Conservation (phyloP, 805 yeast genomes). For the Myxozyma neotropica region DNA sequence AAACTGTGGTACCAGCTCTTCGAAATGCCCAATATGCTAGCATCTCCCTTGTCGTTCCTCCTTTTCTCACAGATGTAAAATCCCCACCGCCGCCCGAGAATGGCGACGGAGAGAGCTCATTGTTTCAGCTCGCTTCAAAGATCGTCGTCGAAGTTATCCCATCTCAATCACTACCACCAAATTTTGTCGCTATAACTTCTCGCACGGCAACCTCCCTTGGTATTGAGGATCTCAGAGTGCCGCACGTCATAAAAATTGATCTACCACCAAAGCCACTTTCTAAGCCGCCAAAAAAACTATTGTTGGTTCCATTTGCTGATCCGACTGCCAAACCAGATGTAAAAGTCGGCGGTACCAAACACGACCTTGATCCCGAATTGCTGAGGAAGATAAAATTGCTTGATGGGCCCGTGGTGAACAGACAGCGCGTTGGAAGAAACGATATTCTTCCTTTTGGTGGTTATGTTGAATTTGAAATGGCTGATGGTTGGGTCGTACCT, state of each 20-base stretch:
- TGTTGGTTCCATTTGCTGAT: constrained; percentile 59
- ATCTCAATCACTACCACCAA: constrained; percentile 42
- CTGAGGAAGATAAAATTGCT: constrained; percentile 28
- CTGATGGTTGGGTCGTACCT: constrained; percentile 51
- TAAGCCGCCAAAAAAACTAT: constrained; percentile 45
- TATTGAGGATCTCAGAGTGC: constrained; percentile 34
- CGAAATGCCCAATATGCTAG: constrained; percentile 42
- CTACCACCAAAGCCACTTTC: constrained; percentile 46
- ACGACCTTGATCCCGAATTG: constrained; percentile 27
- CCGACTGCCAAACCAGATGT: constrained; percentile 9
- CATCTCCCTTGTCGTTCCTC: constrained; percentile 36
- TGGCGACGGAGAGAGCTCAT: constrained; percentile 20
- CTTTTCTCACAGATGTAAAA: constrained; percentile 28
- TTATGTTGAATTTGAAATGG: constrained; percentile 52
- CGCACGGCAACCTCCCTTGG: constrained; percentile 61
- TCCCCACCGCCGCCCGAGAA: constrained; percentile 6
- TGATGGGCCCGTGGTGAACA: constrained; percentile 48
- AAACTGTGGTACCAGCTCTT: constrained; percentile 45
- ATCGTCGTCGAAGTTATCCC: constrained; percentile 57
- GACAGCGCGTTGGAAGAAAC: constrained; percentile 55
- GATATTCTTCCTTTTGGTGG: constrained; percentile 59
- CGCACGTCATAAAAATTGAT: constrained; percentile 49
- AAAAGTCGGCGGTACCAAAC: constrained; percentile 1
- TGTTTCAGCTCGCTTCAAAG: constrained; percentile 39
- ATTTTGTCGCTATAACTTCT: constrained; percentile 56